Evolutionary conservation across 2,329 filamentous ascomycete genomes (phyloP), one percentile per base, ranked within the genome.

Genomic region (Corynespora cassiicola): DNA sequence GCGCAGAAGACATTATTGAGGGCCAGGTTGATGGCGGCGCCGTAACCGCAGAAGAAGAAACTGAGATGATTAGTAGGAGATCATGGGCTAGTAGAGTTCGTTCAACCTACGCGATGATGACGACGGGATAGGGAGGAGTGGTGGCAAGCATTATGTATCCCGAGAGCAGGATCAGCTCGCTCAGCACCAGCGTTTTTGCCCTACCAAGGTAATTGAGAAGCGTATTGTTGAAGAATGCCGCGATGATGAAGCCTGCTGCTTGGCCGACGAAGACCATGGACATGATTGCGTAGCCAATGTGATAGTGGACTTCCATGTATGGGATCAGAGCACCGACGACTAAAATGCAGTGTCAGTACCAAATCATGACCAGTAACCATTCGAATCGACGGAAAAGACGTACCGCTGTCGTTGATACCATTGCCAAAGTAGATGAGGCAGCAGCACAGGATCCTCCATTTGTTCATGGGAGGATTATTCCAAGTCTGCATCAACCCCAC

Each of bases 241-340:
- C 85, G 9, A 78, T 65, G 57, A 95, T 84, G 70, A 90, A 95
- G 11, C 89, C 89, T 4, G 85, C 50, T 0, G 89, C 88, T 53
- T 88, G 88, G 28, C 85, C 81, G 19, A 94, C 79, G 71, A 94
- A 95, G 57, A 95, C 88, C 23, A 92, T 73, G 2, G 89, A 92
- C 3, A 94, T 87, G 7, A 89, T 69, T 2, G 84, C 86, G 63
- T 94, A 92, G 26, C 85, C 85, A 39, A 94, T 88, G 41, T 76
- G 52, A 59, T 92, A 95, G 55, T 87, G 81, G 64, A 71, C 75
- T 63, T 92, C 87, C 66, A 95, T 87, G 58, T 90, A 90, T 0
- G 89, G 88, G 52, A 95, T 87, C 40, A 94, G 61, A 8, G 88
- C 87, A 58, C 89, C 89, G 2, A 88, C 82, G 0, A 86, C 72